Percentiles rank a stretch among this genome's conserved stretches.
These are phyloP conservation scores for Rhizopogon vulgaris DNA, from an alignment of 768 basidiomycete genomes.

Conservation along the genomic window DNA sequence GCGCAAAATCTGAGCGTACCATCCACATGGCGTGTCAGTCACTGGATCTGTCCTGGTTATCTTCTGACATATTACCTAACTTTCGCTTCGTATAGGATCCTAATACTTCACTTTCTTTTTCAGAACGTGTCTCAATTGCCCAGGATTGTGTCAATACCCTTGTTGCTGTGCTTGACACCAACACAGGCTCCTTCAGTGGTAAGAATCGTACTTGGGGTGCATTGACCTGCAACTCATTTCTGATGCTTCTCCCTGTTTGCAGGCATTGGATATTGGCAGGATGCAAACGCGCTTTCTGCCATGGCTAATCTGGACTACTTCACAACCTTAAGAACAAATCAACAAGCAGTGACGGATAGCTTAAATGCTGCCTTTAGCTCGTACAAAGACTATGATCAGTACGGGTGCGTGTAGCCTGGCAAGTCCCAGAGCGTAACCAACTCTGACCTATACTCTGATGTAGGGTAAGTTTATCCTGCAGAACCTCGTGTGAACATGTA, in stretches of 20 bases:
- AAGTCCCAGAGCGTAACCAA: not conserved
- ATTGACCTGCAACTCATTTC: not conserved
- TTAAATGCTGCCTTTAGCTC: constrained; percentile 2
- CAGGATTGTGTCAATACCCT: constrained; percentile 38
- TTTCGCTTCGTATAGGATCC: constrained; percentile 28
- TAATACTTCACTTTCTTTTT: constrained; percentile 30
- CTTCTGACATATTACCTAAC: not conserved
- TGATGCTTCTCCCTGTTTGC: not conserved
- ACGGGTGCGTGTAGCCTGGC: constrained; percentile 1
- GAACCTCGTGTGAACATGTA: not conserved
- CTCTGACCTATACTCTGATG: not conserved
- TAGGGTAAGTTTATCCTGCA: not conserved
- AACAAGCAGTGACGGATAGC: not conserved
- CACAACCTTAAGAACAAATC: not conserved
- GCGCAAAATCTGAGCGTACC: constrained; percentile 38
- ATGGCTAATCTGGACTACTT: constrained; percentile 30
- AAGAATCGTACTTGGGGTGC: constrained; percentile 3
- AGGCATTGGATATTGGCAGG: constrained; percentile 51
- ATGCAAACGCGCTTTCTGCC: constrained; percentile 45
- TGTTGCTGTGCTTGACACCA: constrained; percentile 29
- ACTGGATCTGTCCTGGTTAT: not conserved
- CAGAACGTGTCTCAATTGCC: constrained; percentile 36
- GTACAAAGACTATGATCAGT: constrained; percentile 4
- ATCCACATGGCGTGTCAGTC: constrained; percentile 38
- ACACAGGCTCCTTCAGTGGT: constrained; percentile 40